Evolutionary conservation across 2,329 filamentous ascomycete species (phyloP), one percentile per base, ranked within the genome.

Genomic region (Albifimbria verrucaria): DNA sequence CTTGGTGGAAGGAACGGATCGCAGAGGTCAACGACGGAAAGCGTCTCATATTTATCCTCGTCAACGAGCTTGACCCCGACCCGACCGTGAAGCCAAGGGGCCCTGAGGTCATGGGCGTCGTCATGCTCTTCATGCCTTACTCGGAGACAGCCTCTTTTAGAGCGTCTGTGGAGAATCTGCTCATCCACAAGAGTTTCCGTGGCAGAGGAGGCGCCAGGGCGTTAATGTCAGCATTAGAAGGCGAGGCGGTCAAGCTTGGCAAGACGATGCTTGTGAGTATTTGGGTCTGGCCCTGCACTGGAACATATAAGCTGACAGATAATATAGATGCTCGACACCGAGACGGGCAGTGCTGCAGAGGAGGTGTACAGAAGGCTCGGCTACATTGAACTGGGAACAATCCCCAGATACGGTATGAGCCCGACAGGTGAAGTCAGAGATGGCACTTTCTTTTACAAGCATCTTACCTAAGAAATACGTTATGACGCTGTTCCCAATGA

Each of bases 381-480:
- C 4, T 88, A 83, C 60, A 68, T 68, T 9, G 75, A 79, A 62
- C 66, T 80, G 17, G 83, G 83, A 23, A 76, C 72, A 49, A 75
- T 87, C 26, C 81, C 81, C 17, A 73, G 73, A 44, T 83, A 79
- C 67, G 76, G 72, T 49, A 68, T 78, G 52, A 78, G 72, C 58
- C 79, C 78, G 18, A 71, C 71, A 11, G 75, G 78, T 23, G 74
- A 73, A 44, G 65, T 80, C 51, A 76, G 74, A 57, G 77, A 78
- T 55, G 77, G 76, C 50, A 75, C 77, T 0, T 81, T 84, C 59
- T 82, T 84, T 59, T 86, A 84, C 66, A 86, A 85, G 67, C 74
- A 81, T 53, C 68, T 86, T 32, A 54, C 57, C 18, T 39, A n/a
- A n/a, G n/a, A n/a, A n/a, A n/a, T n/a, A n/a, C n/a, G n/a, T n/a